Conservation (phyloP, 1,284 basidiomycete genomes). For the Pseudozyma hubeiensis region DNA sequence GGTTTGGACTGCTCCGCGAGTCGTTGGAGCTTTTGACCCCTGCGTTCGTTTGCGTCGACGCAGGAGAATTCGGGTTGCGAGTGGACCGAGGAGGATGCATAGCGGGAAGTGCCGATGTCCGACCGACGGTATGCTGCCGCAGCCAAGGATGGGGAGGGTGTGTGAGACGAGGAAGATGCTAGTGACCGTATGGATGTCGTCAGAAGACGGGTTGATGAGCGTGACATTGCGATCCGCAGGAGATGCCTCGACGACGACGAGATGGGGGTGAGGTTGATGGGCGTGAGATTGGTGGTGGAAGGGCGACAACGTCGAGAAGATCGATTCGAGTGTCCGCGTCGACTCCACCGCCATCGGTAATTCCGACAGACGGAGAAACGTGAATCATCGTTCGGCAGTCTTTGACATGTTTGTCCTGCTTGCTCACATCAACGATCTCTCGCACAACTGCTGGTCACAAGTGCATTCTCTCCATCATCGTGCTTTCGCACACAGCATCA, state of each 20-base stretch:
- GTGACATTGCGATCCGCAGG: constrained; percentile 12
- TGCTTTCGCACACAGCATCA: too few species aligned
- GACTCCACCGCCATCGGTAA: too few species aligned
- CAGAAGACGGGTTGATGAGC: constrained; percentile 18
- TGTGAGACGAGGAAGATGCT: not conserved
- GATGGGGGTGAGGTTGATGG: not conserved
- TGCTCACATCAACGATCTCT: too few species aligned
- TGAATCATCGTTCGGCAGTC: too few species aligned
- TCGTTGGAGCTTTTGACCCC: constrained; percentile 47
- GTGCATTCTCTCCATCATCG: too few species aligned
- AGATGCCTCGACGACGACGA: not conserved
- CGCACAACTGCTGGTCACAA: too few species aligned
- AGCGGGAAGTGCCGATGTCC: constrained; percentile 7
- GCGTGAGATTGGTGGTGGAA: not conserved
- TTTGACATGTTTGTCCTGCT: too few species aligned
- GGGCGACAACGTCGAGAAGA: too few species aligned
- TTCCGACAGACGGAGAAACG: too few species aligned
- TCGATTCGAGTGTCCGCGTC: too few species aligned
- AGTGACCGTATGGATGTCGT: constrained; percentile 8
- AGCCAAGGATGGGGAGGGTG: not conserved
- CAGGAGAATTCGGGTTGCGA: constrained; percentile 56
- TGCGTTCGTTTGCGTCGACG: constrained; percentile 63
- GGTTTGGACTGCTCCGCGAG: constrained; percentile 25
- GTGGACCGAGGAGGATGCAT: constrained; percentile 8
- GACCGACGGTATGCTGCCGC: not conserved